These are phyloP conservation scores for Ulota crispa DNA, from an alignment of 225 moss, liverwort and hornwort genomes.

Conservation along the genomic window DNA sequence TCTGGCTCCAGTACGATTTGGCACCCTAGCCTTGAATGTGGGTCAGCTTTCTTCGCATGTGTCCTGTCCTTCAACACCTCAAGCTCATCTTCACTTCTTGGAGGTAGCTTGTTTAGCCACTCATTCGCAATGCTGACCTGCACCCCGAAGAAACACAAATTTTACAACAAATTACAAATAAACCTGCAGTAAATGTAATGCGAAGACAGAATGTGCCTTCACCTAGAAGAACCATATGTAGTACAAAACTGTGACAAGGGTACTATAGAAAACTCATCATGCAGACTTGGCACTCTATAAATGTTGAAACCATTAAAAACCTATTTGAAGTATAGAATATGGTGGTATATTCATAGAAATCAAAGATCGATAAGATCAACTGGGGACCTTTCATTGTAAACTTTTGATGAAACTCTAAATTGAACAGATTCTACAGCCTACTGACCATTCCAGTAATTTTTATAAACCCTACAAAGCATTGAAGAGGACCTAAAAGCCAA, in stretches of 20 bases:
- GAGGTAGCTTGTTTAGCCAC: conserved; percentile 85
- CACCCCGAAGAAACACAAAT: conserved; percentile 10
- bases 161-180: neutral
- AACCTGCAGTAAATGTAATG: neutral
- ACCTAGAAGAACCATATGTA: neutral
- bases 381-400: too few relatives aligned
- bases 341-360: neutral
- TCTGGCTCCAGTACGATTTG: conserved; percentile 79
- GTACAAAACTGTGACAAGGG: neutral
- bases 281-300: neutral
- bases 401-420: neutral
- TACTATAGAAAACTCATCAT: neutral
- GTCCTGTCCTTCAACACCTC: conserved; percentile 71
- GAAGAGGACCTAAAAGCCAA: neutral
- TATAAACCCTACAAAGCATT: neutral
- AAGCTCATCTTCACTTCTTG: conserved; percentile 68
- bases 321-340: neutral
- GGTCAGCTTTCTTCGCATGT: conserved; percentile 56
- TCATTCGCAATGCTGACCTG: conserved; percentile 81
- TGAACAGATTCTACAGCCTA: neutral
- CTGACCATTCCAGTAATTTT: neutral
- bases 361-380: neutral
- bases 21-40: conserved; percentile 81
- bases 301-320: neutral
- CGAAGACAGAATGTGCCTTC: neutral